phyloP scores from a whole-genome alignment of 371 early-diverging fungal genomes.

The Lichtheimia ramosa region DNA sequence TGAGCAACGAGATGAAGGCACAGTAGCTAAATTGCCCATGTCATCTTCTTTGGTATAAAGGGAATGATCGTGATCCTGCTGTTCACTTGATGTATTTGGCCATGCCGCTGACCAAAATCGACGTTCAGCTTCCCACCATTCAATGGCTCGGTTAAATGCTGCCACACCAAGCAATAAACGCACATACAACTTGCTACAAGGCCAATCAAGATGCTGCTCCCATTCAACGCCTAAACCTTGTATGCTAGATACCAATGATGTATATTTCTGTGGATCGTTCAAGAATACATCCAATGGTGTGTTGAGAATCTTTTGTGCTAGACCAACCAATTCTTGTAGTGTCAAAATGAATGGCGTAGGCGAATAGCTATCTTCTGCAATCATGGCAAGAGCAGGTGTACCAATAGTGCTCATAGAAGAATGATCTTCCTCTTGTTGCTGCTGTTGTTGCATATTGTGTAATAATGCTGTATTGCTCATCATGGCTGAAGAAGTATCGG shows the following conservation, averaged over 20 bases:
- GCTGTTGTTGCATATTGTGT: too few species aligned
- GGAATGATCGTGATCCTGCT: too few species aligned
- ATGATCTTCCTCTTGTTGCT: too few species aligned
- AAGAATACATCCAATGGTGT: slow-evolving; percentile 52
- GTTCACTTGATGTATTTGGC: not conserved
- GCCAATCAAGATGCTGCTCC: slow-evolving; percentile 60
- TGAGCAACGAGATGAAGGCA: not conserved
- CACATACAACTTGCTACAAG: slow-evolving; percentile 59
- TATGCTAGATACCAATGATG: slow-evolving; percentile 42
- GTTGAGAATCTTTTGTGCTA: slow-evolving; percentile 59
- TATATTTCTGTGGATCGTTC: slow-evolving; percentile 27
- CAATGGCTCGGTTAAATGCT: slow-evolving; percentile 59
- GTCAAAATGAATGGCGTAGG: slow-evolving; percentile 65
- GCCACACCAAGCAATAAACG: slow-evolving; percentile 56
- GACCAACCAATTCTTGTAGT: slow-evolving; percentile 54
- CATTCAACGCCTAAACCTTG: slow-evolving; percentile 51
- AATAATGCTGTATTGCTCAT: not conserved
- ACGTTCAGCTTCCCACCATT: slow-evolving; percentile 65
- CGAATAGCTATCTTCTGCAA: slow-evolving; percentile 59
- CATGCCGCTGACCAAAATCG: slow-evolving; percentile 37
- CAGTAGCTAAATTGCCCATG: not conserved
- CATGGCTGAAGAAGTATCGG: not conserved
- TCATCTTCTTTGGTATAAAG: too few species aligned
- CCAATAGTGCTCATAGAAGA: not conserved
- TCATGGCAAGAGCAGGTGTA: slow-evolving; percentile 11